Evolutionary conservation across 1,284 basidiomycete genomes (phyloP), one percentile per base, ranked within the genome.

Genomic region (Rhodotorula sp.): DNA sequence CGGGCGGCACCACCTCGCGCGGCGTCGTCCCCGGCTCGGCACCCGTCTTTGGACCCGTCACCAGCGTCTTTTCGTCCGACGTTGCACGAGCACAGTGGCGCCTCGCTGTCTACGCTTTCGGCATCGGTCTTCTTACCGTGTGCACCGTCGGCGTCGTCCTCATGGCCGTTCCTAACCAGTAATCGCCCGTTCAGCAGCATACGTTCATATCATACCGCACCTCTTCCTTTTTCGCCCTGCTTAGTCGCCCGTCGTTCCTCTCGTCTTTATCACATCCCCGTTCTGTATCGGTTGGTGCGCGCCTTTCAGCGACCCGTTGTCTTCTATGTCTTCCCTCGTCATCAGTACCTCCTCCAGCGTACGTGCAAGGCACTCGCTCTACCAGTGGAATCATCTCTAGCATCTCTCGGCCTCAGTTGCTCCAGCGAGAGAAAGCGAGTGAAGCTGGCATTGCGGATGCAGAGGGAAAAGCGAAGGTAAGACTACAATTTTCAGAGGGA

Each of bases 71-170:
- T 48, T 66, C 63, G 44, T 65, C 70, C 7, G 69, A 74, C 31
- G 68, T 74, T 44, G 68, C 59, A 10, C 64, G 70, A 5, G 68
- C 68, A 9, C 72, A 74, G 59, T 74, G 72, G 72, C 31, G 70
- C 13, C 51, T 69, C 47, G 72, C 70, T 1, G 57, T 67, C 16
- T 52, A 66, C 34, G 59, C 72, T 9, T 50, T 73, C 47, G 22
- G 67, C 22, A 55, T 59, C 51, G 72, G 72, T 18, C 37, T 51
- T 13, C 13, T 53, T 31, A 52, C 54, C 3, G 18, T 68, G 10
- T 50, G 37, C 52, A 70, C 68, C 6, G 24, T 72, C 34, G 71
- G 71, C 6, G 71, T 56, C 22, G 68, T 59, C 2, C 60, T 72
- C 22, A 72, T 72, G 71, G 71, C 71, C 13, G 71, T 72, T 6